phyloP scores from a whole-genome alignment of 2,329 filamentous ascomycete species.

The Colletotrichum ledebouriae region DNA sequence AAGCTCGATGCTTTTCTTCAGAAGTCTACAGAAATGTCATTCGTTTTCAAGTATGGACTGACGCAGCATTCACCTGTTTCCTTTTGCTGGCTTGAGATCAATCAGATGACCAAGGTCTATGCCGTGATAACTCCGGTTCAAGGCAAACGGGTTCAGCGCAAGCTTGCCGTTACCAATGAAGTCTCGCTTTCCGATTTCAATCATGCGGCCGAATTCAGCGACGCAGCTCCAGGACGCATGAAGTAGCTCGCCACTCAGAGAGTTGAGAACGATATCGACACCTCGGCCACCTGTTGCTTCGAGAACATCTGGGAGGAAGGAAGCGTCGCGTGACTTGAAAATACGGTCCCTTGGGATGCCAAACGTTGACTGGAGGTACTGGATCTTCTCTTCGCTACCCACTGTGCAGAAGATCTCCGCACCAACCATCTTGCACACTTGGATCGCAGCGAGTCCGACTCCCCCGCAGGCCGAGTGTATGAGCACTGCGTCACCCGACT shows the following conservation, averaged over 20 bases:
- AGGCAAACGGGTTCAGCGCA: conserved; percentile 52
- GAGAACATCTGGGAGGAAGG: conserved; percentile 48
- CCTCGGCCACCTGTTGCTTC: conserved; percentile 45
- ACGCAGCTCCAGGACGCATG: conserved; percentile 57
- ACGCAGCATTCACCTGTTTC: conserved; percentile 5
- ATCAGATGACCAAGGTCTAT: conserved; percentile 39
- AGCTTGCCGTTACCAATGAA: conserved; percentile 55
- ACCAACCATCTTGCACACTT: conserved; percentile 48
- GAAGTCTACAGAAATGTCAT: background rate
- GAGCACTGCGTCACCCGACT: conserved; percentile 46
- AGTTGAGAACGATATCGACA: conserved; percentile 53
- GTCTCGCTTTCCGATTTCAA: conserved; percentile 59
- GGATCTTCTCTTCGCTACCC: conserved; percentile 49
- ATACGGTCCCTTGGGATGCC: conserved; percentile 49
- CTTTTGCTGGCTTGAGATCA: conserved; percentile 20
- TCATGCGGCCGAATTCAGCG: conserved; percentile 55
- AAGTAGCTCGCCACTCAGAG: conserved; percentile 53
- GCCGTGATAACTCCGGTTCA: conserved; percentile 47
- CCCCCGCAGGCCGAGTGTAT: conserved; percentile 49
- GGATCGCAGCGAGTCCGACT: conserved; percentile 47
- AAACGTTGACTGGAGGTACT: conserved; percentile 47
- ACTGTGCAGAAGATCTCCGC: conserved; percentile 54
- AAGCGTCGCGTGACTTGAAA: conserved; percentile 48
- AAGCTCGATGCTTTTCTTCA: conserved; percentile 15
- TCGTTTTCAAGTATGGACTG: background rate